Conservation (phyloP, 2,329 filamentous ascomycete genomes). For the Aureobasidium sp. region DNA sequence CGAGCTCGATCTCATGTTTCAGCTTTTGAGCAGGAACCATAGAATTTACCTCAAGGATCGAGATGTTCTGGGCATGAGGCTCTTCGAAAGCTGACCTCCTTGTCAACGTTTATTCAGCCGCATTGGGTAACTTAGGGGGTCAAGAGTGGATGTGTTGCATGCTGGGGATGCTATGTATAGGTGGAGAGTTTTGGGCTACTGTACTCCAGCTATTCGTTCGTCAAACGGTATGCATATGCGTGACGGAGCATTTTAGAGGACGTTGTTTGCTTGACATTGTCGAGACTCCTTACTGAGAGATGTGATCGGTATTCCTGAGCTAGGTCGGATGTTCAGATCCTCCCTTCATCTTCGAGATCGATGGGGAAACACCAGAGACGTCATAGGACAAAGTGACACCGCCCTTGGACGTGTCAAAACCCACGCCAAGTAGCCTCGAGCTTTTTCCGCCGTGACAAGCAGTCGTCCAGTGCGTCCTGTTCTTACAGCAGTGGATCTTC, state of each 20-base stretch:
- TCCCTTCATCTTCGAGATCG: neutral
- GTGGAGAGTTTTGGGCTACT: neutral
- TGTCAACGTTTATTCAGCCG: neutral
- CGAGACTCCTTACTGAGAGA: neutral
- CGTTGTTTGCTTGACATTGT: neutral
- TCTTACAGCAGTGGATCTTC: neutral
- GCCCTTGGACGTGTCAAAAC: neutral
- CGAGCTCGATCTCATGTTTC: neutral
- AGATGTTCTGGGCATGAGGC: neutral
- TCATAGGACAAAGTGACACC: neutral
- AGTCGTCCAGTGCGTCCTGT: neutral
- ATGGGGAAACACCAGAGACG: neutral
- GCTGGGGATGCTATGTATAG: neutral
- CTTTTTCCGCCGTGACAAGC: neutral
- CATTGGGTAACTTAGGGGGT: neutral
- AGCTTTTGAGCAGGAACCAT: neutral
- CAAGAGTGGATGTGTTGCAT: neutral
- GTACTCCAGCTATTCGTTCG: neutral
- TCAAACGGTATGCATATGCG: neutral
- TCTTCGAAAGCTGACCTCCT: neutral
- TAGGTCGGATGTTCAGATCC: neutral
- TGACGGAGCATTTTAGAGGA: neutral
- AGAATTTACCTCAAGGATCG: neutral
- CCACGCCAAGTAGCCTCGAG: neutral
- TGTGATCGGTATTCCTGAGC: neutral